A percentile compares a stretch with the other conserved stretches of the same genome.
Conservation (phyloP, 345 rosid species). For the Populus davidiana region DNA sequence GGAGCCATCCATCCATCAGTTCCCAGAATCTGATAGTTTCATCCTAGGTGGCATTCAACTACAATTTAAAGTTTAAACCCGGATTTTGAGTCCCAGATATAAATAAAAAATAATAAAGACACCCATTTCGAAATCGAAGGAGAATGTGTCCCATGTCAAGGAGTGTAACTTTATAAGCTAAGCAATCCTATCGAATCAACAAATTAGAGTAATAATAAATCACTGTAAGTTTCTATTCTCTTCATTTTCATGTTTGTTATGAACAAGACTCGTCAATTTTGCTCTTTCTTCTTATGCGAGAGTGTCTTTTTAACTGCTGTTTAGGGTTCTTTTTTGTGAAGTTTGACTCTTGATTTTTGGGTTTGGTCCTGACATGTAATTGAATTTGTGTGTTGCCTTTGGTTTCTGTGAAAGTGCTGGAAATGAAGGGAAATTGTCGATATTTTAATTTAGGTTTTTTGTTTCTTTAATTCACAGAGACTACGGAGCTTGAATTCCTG, state of each 20-base stretch:
- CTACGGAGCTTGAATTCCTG: not conserved
- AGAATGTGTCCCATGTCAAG: not conserved
- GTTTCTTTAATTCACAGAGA: not conserved
- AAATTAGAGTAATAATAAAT: not conserved
- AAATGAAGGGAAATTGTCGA: slow-evolving; percentile 4
- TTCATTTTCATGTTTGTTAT: not conserved
- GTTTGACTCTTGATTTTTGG: not conserved
- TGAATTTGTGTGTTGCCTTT: slow-evolving; percentile 10
- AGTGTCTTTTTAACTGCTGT: not conserved
- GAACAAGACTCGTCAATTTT: not conserved
- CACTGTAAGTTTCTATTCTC: not conserved
- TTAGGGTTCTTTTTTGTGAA: slow-evolving; percentile 2
- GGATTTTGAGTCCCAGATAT: slow-evolving; percentile 60
- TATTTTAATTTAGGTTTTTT: slow-evolving; percentile 6
- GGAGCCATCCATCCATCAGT: slow-evolving; percentile 32
- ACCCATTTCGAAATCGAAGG: not conserved
- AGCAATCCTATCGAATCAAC: not conserved
- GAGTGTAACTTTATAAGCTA: not conserved
- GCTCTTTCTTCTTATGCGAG: not conserved
- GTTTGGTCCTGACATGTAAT: not conserved
- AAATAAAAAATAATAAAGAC: not conserved
- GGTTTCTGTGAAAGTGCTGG: slow-evolving; percentile 15
- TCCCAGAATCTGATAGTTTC: not conserved
- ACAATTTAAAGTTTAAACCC: slow-evolving; percentile 70
- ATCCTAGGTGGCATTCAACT: slow-evolving; percentile 49